Conservation (phyloP, 306 rosid species). For the Cicer bijugum region DNA sequence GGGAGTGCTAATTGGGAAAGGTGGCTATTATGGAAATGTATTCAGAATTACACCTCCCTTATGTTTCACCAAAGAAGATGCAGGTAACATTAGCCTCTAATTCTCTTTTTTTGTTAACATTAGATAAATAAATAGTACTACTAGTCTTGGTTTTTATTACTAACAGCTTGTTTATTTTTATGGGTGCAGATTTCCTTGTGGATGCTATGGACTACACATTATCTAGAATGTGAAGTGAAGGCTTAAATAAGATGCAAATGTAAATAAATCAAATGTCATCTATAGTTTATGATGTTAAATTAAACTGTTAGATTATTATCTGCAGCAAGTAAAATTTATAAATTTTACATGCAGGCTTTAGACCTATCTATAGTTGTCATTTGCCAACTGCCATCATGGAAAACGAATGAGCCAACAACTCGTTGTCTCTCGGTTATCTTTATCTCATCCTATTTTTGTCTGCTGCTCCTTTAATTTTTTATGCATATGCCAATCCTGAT, state of each 20-base stretch:
- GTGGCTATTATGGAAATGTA: constrained; percentile 88
- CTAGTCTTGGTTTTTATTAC: constrained; percentile 4
- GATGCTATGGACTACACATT: constrained; percentile 77
- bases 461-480: neutral
- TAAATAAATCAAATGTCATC: constrained; percentile 40
- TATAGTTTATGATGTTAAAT: constrained; percentile 14
- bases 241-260: constrained; percentile 41
- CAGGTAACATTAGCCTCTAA: constrained; percentile 51
- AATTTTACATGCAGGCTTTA: constrained; percentile 36
- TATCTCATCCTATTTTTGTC: neutral
- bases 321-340: constrained; percentile 36
- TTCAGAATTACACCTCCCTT: constrained; percentile 93
- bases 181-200: constrained; percentile 76
- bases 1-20: constrained; percentile 87
- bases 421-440: constrained; percentile 59
- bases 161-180: constrained; percentile 8
- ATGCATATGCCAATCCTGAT: neutral
- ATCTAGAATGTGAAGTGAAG: constrained; percentile 59
- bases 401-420: constrained; percentile 64
- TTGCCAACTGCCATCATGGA: constrained; percentile 30
- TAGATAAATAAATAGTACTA: neutral
- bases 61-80: constrained; percentile 88
- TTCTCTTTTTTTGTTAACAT: neutral
- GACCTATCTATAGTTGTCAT: constrained; percentile 27
- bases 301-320: constrained; percentile 29